Evolutionary conservation across 2,329 filamentous ascomycete genomes (phyloP), one percentile per base, ranked within the genome.

Genomic region (Penicillium sp.): DNA sequence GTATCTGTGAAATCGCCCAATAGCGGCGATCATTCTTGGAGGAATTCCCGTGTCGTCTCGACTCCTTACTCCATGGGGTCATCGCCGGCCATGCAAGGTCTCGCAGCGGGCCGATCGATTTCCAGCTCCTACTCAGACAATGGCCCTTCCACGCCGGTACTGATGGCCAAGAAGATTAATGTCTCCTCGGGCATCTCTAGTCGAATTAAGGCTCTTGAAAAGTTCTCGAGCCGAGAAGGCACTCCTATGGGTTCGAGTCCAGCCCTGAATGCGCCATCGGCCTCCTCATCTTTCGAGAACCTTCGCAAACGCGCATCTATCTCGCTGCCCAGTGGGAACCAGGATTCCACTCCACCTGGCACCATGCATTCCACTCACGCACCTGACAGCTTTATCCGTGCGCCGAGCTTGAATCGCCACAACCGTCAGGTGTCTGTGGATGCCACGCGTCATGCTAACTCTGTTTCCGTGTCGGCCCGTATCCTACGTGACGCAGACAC

Each of bases 131-230:
- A 69, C 45, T 54, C 61, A 14, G 70, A 71, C 13, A 62, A 63
- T 32, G 60, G 61, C n/a, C 66, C 72, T 14, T 56, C 68, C 27
- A 67, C 67, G 35, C 72, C 74, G n/a, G 73, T 81, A 13, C 67
- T 87, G 46, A 76, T 81, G 43, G 78, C 83, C 3, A 91, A 89
- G 70, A 95, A 92, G 70, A 81, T 87, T 61, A 94, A 90, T 65
- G 83, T 97, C 23, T 92, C 91, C 7, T 91, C 89, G 8, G 91
- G 90, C 62, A 97, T 99, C 57, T 95, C 93, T 3, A 90, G 93
- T 70, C 87, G 94, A 39, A 97, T 97, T 71, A 95, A 96, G 73
- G 91, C 92, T 7, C 79, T 99, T 49, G 90, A 96, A 69, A 92
- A 91, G 71, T 81, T 94, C 51, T 80, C 79, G 3, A 78, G 61